Evolutionary conservation across 2,329 filamentous ascomycete genomes (phyloP), one percentile per base, ranked within the genome.

Genomic region (Delphinella strobiligena): DNA sequence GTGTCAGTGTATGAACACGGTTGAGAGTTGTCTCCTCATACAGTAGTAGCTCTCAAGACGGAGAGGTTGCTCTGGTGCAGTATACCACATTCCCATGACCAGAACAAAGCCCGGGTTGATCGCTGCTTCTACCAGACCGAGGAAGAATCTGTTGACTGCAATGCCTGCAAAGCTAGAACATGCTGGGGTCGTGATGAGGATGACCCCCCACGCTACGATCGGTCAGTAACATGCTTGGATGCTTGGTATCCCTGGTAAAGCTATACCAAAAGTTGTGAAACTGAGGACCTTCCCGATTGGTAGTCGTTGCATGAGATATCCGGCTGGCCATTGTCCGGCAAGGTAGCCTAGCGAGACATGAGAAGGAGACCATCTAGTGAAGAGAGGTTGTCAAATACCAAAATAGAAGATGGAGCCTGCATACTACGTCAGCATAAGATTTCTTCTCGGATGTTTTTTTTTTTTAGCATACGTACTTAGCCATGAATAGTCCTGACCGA

Each of bases 401-500:
- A 71, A 67, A 48, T 69, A 71, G 48, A 69, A 70, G 5, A 69
- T 68, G 2, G 59, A 62, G 5, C 59, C 60, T n/a, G n/a, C n/a
- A n/a, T n/a, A n/a, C n/a, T n/a, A n/a, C n/a, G n/a, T n/a, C n/a
- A n/a, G n/a, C n/a, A n/a, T n/a, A n/a, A n/a, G n/a, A n/a, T n/a
- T n/a, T n/a, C n/a, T n/a, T n/a, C n/a, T n/a, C n/a, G n/a, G n/a
- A n/a, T n/a, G n/a, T n/a, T n/a, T n/a, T n/a, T n/a, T n/a, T n/a
- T n/a, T n/a, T n/a, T n/a, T n/a, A n/a, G n/a, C n/a, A n/a, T n/a
- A n/a, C n/a, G n/a, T n/a, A n/a, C n/a, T n/a, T 8, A 71, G 58
- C 71, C 70, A 74, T 10, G 64, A 64, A 47, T 72, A 75, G 38
- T 74, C 59, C 42, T 71, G 60, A 9, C 64, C 65, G 5, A 59